Conservation (phyloP, 106 monocot species). For the Cymbidium sinense region DNA sequence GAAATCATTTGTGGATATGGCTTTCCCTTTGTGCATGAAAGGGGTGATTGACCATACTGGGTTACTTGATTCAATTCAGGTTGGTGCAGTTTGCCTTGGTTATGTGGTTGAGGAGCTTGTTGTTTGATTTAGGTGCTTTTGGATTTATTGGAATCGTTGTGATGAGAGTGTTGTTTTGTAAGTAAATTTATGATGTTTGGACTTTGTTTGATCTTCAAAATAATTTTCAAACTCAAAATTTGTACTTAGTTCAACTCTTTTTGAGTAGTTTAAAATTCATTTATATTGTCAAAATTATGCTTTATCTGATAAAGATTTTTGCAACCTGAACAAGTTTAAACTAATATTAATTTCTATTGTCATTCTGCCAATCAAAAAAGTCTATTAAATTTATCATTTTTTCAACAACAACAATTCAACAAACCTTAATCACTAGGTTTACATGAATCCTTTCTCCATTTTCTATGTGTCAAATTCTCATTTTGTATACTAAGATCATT, state of each 20-base stretch:
- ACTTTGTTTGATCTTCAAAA: background rate
- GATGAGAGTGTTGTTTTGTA: background rate
- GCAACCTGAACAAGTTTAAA: background rate
- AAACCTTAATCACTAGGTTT: too few species aligned
- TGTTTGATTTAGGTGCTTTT: too few species aligned
- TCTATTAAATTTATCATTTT: too few species aligned
- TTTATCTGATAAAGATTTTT: background rate
- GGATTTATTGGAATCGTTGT: background rate
- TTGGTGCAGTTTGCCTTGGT: background rate
- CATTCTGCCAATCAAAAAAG: background rate
- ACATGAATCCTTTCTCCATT: too few species aligned
- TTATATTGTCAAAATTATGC: background rate
- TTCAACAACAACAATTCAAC: too few species aligned
- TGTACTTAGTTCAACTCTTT: background rate
- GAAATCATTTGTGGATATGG: too few species aligned
- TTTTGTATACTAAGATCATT: too few species aligned
- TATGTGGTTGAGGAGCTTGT: too few species aligned
- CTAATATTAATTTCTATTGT: background rate
- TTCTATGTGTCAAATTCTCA: too few species aligned
- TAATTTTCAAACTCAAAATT: background rate
- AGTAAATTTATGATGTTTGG: background rate
- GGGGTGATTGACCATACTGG: background rate
- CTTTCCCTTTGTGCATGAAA: too few species aligned
- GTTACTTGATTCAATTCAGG: background rate
- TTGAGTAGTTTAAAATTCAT: background rate